These are phyloP conservation scores for Lactarius sp. DNA, from an alignment of 768 basidiomycete species.

Conservation along the genomic window DNA sequence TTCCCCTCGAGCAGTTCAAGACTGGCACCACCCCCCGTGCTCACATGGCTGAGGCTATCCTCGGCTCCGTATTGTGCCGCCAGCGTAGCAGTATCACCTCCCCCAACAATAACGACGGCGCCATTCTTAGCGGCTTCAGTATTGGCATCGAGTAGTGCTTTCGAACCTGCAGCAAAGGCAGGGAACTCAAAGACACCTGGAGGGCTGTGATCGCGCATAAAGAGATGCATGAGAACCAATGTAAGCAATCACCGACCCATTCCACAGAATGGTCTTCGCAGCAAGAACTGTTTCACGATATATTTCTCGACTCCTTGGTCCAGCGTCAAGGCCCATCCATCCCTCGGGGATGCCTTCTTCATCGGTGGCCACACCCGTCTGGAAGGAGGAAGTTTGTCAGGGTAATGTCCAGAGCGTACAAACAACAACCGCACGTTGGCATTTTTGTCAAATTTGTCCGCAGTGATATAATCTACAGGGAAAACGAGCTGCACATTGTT, in stretches of 20 bases:
- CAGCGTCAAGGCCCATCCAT: slow-evolving; percentile 95
- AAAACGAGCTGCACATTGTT: slow-evolving; percentile 93
- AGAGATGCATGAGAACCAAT: neutral
- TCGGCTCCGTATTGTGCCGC: slow-evolving; percentile 84
- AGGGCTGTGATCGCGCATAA: slow-evolving; percentile 50
- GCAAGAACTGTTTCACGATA: slow-evolving; percentile 77
- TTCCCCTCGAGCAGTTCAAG: slow-evolving; percentile 98
- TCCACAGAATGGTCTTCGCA: slow-evolving; percentile 96
- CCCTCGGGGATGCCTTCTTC: slow-evolving; percentile 83
- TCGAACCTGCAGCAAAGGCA: slow-evolving; percentile 82
- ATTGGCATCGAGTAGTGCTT: slow-evolving; percentile 75
- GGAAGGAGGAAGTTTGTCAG: slow-evolving; percentile 8
- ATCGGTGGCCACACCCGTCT: slow-evolving; percentile 77
- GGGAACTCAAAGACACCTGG: slow-evolving; percentile 98
- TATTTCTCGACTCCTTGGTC: slow-evolving; percentile 74
- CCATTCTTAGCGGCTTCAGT: slow-evolving; percentile 84
- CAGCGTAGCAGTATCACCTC: slow-evolving; percentile 94
- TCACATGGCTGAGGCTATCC: slow-evolving; percentile 90
- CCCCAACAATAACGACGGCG: slow-evolving; percentile 91
- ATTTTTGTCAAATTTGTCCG: slow-evolving; percentile 92
- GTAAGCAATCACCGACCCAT: slow-evolving; percentile 53
- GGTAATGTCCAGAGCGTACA: neutral
- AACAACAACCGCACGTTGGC: slow-evolving; percentile 53
- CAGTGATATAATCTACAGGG: slow-evolving; percentile 91
- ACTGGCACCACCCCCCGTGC: slow-evolving; percentile 91